Conservation (phyloP, 2,329 filamentous ascomycete genomes). For the Bipolaris zeicola region DNA sequence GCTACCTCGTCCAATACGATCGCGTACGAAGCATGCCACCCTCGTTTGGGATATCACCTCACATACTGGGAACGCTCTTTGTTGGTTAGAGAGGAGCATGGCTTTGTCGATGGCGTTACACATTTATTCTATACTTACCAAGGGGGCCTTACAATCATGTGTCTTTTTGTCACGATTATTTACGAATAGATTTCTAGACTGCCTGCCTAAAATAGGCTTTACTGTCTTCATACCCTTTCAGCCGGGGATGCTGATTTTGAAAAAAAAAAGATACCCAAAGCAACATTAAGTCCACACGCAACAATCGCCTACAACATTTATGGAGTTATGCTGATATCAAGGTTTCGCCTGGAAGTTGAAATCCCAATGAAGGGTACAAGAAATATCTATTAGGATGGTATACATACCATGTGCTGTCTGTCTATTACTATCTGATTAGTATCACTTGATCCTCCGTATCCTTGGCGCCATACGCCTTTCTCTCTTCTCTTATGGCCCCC, state of each 20-base stretch:
- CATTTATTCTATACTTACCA: constrained; percentile 6
- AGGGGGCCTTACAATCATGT: constrained; percentile 2
- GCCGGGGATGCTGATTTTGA: background rate
- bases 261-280: background rate
- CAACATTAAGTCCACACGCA: background rate
- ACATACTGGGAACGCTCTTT: constrained; percentile 6
- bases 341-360: background rate
- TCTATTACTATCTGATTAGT: background rate
- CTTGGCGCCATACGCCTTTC: background rate
- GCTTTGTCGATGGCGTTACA: constrained; percentile 17
- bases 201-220: constrained; percentile 7
- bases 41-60: constrained; percentile 14
- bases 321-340: background rate
- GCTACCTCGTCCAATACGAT: constrained; percentile 6
- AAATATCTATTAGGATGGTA: background rate
- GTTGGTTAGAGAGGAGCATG: constrained; percentile 20
- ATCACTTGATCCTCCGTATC: background rate
- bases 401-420: background rate
- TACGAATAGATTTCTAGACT: constrained; percentile 15
- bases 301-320: background rate
- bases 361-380: background rate
- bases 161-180: constrained; percentile 12
- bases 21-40: constrained; percentile 9
- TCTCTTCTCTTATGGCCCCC: background rate
- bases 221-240: background rate